Evolutionary conservation across 192 early-diverging fungal genomes (phyloP), one percentile per base, ranked within the genome.

Genomic region (Coemansia sp.): DNA sequence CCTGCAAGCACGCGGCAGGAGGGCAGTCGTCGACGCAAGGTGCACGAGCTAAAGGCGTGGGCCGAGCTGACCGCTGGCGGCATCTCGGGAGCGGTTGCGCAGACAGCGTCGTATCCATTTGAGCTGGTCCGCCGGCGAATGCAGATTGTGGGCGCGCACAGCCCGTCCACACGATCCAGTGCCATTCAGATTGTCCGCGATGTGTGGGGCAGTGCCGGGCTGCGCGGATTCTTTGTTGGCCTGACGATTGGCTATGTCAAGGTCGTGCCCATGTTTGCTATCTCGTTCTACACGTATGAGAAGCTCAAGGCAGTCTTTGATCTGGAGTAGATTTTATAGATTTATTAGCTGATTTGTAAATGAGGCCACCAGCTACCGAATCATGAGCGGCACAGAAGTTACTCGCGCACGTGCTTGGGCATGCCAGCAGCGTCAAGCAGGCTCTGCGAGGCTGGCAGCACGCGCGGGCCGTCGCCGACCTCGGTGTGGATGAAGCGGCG

Each of bases 241-340:
- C 81, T 98, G 49, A 93, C 88, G 25, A 98, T 98, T 72, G 96
- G 96, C 35, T 98, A 93, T 72, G 71, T 98, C 67, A 98, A 98
- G 73, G 90, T 98, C 3, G 86, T 87, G 25, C 96, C 96, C 0
- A 95, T 98, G 94, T 86, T 87, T 63, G 94, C 92, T 6, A 88
- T 94, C 17, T 87, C 86, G 17, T 97, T 97, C 77, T 89, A 86
- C 60, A 86, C 87, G 1, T 98, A 98, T 74, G 90, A 95, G 27
- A 76, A 66, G 62, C 73, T 81, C 27, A 81, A 81, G 65, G 66
- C 55, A 19, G 10, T 69, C 1, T 66, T 76, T 21, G 79, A 81
- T 55, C 39, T 81, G 7, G 79, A 81, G 21, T 81, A 53, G 11
- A 45, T 45, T 17, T 45, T n/a, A 12, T 45, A 45, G 22, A 23